A percentile compares a stretch with the other conserved stretches of the same genome.
These are phyloP conservation scores for Ceratocystis papillata DNA, from an alignment of 2,329 filamentous ascomycete genomes.

Conservation along the genomic window DNA sequence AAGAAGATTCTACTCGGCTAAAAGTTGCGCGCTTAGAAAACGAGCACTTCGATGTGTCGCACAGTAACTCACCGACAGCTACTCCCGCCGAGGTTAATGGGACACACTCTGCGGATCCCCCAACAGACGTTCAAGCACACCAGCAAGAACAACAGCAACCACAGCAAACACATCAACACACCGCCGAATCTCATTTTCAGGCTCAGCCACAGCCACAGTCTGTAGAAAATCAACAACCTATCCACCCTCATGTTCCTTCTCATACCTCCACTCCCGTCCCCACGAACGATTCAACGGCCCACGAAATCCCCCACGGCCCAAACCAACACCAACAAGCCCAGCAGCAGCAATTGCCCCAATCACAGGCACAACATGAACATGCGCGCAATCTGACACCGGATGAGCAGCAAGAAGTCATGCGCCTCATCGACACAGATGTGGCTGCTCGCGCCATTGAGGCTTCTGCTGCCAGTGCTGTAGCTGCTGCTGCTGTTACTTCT, in stretches of 20 bases:
- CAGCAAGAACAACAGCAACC: conserved; percentile 20
- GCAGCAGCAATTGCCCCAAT: conserved; percentile 6
- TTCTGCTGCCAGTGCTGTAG: conserved; percentile 34
- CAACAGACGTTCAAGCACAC: conserved; percentile 14
- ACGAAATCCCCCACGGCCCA: conserved; percentile 15
- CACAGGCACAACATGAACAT: conserved; percentile 15
- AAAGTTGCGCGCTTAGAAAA: conserved; percentile 22
- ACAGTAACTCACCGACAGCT: conserved; percentile 29
- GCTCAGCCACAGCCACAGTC: not conserved
- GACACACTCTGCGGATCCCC: not conserved
- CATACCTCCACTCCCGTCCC: conserved; percentile 11
- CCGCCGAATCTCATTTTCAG: conserved; percentile 11
- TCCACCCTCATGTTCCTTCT: conserved; percentile 15
- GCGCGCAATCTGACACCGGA: conserved; percentile 13
- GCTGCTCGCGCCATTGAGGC: conserved; percentile 22
- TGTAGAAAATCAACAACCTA: not conserved
- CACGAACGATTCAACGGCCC: not conserved
- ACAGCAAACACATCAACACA: conserved; percentile 13
- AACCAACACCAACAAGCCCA: conserved; percentile 16
- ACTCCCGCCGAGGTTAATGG: conserved; percentile 15
- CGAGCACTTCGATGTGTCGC: conserved; percentile 26
- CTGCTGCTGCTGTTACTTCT: conserved; percentile 40
- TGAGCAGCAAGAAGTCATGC: conserved; percentile 23
- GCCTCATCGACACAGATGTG: conserved; percentile 21
- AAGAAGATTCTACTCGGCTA: conserved; percentile 18